phyloP scores from a whole-genome alignment of 495 filamentous ascomycete species.

The Thermothielavioides terrestris region DNA sequence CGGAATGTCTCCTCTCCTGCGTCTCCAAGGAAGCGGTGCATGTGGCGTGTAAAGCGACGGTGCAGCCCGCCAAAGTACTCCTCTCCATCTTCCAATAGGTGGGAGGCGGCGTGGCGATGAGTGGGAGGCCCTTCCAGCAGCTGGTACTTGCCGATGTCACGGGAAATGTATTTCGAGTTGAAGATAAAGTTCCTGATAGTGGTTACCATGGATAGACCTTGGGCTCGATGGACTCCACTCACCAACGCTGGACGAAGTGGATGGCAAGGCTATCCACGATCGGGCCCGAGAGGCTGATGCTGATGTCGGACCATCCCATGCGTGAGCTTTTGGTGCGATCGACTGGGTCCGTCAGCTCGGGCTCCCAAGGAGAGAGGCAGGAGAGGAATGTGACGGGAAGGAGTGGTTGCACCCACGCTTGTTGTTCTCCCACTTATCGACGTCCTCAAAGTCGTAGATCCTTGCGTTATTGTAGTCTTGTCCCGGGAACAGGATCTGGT shows the following conservation, averaged over 20 bases:
- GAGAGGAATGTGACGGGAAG: not conserved
- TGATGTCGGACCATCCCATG: conserved; percentile 94
- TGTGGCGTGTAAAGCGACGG: conserved; percentile 36
- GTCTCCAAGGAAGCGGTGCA: conserved; percentile 27
- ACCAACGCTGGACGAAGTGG: conserved; percentile 83
- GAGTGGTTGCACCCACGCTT: conserved; percentile 40
- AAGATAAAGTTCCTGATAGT: conserved; percentile 69
- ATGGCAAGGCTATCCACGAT: conserved; percentile 66
- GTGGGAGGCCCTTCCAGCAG: conserved; percentile 34
- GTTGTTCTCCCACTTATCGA: conserved; percentile 76
- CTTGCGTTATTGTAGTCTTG: conserved; percentile 95
- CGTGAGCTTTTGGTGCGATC: conserved; percentile 69
- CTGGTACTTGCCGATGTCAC: conserved; percentile 54
- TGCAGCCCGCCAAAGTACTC: conserved; percentile 36
- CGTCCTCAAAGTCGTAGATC: conserved; percentile 79
- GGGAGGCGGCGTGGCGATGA: conserved; percentile 12
- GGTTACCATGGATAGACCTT: not conserved
- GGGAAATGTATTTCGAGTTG: conserved; percentile 65
- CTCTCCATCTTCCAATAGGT: conserved; percentile 19
- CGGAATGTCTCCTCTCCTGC: conserved; percentile 13
- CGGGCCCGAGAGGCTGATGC: conserved; percentile 70
- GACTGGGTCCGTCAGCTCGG: conserved; percentile 35
- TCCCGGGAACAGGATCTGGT: conserved; percentile 71
- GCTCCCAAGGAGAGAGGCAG: not conserved
- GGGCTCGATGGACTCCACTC: not conserved